phyloP scores from a whole-genome alignment of 495 filamentous ascomycete species.

The Peziza echinospora region DNA sequence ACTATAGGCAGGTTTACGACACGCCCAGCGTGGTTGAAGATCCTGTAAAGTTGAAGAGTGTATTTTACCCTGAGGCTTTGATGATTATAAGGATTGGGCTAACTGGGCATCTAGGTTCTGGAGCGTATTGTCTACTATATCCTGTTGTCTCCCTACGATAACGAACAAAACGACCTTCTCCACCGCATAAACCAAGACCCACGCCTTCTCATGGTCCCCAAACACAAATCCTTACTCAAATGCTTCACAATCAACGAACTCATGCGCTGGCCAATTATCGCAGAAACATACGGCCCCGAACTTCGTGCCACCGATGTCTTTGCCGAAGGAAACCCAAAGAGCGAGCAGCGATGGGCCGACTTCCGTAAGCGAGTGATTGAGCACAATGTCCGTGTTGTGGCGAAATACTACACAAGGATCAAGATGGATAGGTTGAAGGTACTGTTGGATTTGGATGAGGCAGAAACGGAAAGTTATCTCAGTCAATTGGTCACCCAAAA shows the following conservation, averaged over 20 bases:
- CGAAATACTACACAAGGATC: constrained; percentile 97
- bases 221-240: constrained; percentile 44
- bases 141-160: constrained; percentile 89
- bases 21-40: constrained; percentile 86
- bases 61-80: constrained; percentile 26
- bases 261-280: constrained; percentile 92
- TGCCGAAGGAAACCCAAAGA: constrained; percentile 49
- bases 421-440: constrained; percentile 70
- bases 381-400: constrained; percentile 91
- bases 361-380: constrained; percentile 95
- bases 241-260: constrained; percentile 88
- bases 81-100: not conserved
- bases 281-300: constrained; percentile 65
- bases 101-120: constrained; percentile 39
- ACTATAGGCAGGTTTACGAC: constrained; percentile 87
- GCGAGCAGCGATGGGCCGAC: constrained; percentile 68
- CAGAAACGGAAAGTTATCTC: constrained; percentile 95
- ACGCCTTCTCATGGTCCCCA: constrained; percentile 19
- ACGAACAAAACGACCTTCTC: constrained; percentile 92
- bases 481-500: constrained; percentile 84
- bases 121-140: constrained; percentile 93
- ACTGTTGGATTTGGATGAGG: constrained; percentile 74
- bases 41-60: constrained; percentile 57
- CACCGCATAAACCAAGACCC: constrained; percentile 64
- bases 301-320: constrained; percentile 87